phyloP scores from a whole-genome alignment of 768 basidiomycete species.

The Chiua virens region DNA sequence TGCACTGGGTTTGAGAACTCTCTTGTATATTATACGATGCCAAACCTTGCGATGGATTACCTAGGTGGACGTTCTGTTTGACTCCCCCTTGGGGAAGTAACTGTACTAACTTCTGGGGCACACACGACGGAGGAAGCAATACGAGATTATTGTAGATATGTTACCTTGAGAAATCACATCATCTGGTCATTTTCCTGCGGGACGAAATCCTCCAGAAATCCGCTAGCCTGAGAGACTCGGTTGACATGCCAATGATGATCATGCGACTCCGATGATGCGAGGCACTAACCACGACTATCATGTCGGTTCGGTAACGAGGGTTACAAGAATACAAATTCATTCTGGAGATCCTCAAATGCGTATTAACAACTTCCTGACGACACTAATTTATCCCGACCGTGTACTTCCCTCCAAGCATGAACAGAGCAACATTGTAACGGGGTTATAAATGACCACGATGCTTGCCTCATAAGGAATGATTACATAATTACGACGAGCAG shows the following conservation, averaged over 20 bases:
- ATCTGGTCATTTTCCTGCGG: not conserved
- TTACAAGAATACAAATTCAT: too few relatives aligned
- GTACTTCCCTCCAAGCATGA: too few relatives aligned
- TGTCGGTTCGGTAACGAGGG: too few relatives aligned
- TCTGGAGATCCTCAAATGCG: too few relatives aligned
- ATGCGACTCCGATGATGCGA: too few relatives aligned
- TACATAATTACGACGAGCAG: not conserved
- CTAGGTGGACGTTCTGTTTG: not conserved
- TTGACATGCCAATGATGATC: too few relatives aligned
- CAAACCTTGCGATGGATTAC: not conserved
- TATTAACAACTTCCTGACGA: too few relatives aligned
- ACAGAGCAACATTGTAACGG: too few relatives aligned
- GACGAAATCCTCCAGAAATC: too few relatives aligned
- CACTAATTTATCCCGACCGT: too few relatives aligned
- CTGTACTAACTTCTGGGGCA: conserved; percentile 3
- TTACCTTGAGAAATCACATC: not conserved
- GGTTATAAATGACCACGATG: not conserved
- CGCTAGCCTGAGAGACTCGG: not conserved
- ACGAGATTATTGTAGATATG: conserved; percentile 5
- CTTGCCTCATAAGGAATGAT: not conserved
- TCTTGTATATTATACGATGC: conserved; percentile 3
- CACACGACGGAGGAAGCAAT: not conserved
- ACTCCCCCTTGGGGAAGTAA: not conserved
- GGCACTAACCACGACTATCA: too few relatives aligned
- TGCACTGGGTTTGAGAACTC: not conserved